Evolutionary conservation across 768 basidiomycete genomes (phyloP), one percentile per base, ranked within the genome.

Genomic region (Suillus weaverae): DNA sequence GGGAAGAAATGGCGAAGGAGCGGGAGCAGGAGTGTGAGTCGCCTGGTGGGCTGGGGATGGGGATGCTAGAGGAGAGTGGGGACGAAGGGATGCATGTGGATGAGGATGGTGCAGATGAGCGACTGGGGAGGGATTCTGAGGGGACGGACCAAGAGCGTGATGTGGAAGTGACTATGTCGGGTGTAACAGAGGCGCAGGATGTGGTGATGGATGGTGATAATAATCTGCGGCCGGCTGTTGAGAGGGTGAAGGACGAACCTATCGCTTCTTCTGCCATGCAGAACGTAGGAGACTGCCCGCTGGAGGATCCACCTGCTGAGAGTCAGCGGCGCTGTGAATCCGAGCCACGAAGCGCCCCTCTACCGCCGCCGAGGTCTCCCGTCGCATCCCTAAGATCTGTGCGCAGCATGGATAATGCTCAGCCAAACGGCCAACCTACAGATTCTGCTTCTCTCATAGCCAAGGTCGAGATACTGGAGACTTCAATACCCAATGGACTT

Each of bases 1-100:
- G 80, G 61, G 83, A 85, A 67, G 79, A 80, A 63, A 72, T 72
- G 70, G 76, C 71, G 1, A 74, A 64, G 48, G 63, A 41, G 51
- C 51, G 41, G 32, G 32, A 35, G 63, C 63, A 18, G 35, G 35
- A 46, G 20, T 66, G 63, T 20, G 33, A n/a, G 26, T 48, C 33
- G 35, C 41, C 44, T 66, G 67, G 70, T 38, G 54, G 22, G 9
- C 26, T 56, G 10, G 54, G 61, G 6, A n/a, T 60, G 22, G 55
- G 55, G 4, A 30, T 41, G 2, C 38, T 26, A 30, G 56, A 59
- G 38, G 56, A 56, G 38, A 55, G 61, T 10, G 39, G 61, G 14
- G 35, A 48, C 13, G 41, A 48, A 60, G 66, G 61, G 41, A 62
- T 62, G 30, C 57, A 44, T 10, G 51, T 62, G 4, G 70, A 73